phyloP scores from a whole-genome alignment of 179 eudicot species.

The Vitellaria paradoxa region DNA sequence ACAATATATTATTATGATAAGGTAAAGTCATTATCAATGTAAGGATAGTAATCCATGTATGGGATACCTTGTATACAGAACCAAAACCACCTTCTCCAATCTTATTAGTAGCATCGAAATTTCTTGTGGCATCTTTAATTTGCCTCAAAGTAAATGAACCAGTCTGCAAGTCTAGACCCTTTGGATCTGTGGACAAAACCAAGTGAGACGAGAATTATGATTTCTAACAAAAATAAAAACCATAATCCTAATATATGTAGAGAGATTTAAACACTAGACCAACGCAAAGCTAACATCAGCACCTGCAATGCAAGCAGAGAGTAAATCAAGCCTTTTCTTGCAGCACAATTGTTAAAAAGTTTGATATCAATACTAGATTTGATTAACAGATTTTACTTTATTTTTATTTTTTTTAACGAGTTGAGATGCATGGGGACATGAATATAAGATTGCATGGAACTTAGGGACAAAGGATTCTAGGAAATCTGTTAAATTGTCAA shows the following conservation, averaged over 20 bases:
- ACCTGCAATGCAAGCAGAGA: background rate
- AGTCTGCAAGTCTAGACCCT: conserved; percentile 33
- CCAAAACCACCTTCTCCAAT: conserved; percentile 58
- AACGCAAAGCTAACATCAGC: background rate
- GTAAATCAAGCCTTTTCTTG: too few relatives aligned
- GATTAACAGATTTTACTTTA: too few relatives aligned
- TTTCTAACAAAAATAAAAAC: background rate
- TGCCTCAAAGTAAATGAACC: conserved; percentile 37
- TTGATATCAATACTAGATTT: background rate
- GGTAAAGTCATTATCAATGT: background rate
- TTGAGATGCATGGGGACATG: background rate
- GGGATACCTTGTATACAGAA: conserved; percentile 38
- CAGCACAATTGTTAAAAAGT: background rate
- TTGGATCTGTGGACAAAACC: conserved; percentile 24
- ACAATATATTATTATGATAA: background rate
- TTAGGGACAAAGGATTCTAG: background rate
- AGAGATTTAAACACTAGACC: background rate
- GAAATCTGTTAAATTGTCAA: background rate
- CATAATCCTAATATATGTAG: background rate
- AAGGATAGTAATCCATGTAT: background rate
- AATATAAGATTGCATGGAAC: background rate
- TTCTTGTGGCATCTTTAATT: conserved; percentile 40
- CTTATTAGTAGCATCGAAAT: conserved; percentile 40
- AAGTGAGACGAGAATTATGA: background rate
- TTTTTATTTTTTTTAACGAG: too few relatives aligned